A percentile compares a stretch with the other conserved stretches of the same genome.
These are phyloP conservation scores for Botrytis sinoallii DNA, from an alignment of 2,329 filamentous ascomycete species.

Conservation along the genomic window DNA sequence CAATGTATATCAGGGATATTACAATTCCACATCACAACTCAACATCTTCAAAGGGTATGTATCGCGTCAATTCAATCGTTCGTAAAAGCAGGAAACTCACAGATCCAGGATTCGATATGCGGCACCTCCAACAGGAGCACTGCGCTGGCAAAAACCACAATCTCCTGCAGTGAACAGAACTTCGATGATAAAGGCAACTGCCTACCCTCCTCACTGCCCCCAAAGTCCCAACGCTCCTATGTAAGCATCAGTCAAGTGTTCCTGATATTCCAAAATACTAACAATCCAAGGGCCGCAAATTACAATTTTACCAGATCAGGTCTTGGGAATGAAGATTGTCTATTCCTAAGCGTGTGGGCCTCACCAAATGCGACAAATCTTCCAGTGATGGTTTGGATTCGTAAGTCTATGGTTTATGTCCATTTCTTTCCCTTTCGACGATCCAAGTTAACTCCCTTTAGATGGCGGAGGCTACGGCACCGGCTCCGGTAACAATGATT, in stretches of 20 bases:
- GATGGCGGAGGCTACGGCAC: slow-evolving; percentile 39
- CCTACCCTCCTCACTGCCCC: slow-evolving; percentile 38
- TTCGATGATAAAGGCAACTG: slow-evolving; percentile 31
- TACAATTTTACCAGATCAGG: slow-evolving; percentile 22
- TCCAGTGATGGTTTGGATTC: slow-evolving; percentile 43
- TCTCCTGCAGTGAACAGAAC: slow-evolving; percentile 27
- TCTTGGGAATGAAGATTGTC: slow-evolving; percentile 38
- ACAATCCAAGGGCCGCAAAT: slow-evolving; percentile 6
- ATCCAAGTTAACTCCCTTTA: slow-evolving; percentile 35
- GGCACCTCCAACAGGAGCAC: slow-evolving; percentile 41
- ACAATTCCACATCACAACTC: slow-evolving; percentile 40
- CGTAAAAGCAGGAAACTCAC: not conserved
- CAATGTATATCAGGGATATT: slow-evolving; percentile 44
- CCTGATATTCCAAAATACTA: not conserved
- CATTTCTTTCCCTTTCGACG: not conserved
- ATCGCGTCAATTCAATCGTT: not conserved
- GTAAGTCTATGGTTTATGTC: slow-evolving; percentile 20
- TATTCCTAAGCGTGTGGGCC: slow-evolving; percentile 40
- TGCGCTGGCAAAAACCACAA: slow-evolving; percentile 44
- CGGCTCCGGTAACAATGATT: slow-evolving; percentile 37
- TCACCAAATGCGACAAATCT: slow-evolving; percentile 41
- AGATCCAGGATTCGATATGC: slow-evolving; percentile 41
- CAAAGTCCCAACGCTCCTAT: slow-evolving; percentile 31
- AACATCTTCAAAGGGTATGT: slow-evolving; percentile 47
- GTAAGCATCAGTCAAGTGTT: not conserved